Conservation (phyloP, 2,329 filamentous ascomycete genomes). For the Dendrostoma leiphaemia region DNA sequence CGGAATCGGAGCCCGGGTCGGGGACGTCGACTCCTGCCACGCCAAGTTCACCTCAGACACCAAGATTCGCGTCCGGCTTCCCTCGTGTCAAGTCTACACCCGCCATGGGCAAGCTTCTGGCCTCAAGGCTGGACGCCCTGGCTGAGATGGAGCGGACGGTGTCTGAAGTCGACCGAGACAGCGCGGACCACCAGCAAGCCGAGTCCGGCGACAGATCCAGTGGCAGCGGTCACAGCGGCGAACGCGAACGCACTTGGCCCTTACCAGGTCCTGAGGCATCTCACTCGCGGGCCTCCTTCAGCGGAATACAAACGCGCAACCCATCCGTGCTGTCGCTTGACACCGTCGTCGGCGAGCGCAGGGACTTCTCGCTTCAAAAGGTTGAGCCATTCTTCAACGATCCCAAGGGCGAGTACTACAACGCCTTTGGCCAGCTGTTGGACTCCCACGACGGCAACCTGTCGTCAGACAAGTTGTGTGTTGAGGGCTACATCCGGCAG, state of each 20-base stretch:
- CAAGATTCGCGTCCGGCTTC: not conserved
- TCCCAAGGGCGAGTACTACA: constrained; percentile 59
- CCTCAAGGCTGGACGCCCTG: constrained; percentile 6
- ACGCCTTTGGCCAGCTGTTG: constrained; percentile 55
- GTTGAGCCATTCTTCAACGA: constrained; percentile 68
- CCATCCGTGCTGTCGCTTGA: constrained; percentile 46
- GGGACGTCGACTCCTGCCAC: constrained; percentile 2
- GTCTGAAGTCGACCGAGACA: no score
- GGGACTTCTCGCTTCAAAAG: constrained; percentile 62
- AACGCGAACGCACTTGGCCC: not conserved
- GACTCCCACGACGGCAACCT: constrained; percentile 52
- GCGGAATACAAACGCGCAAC: not conserved
- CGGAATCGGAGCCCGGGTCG: constrained; percentile 4
- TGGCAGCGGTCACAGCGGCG: constrained; percentile 27
- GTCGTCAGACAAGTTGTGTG: constrained; percentile 58
- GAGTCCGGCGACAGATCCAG: no score
- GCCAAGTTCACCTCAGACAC: not conserved
- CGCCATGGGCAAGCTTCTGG: constrained; percentile 9
- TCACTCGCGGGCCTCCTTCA: not conserved
- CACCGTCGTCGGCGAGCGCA: constrained; percentile 58
- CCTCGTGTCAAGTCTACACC: not conserved
- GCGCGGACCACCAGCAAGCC: no score
- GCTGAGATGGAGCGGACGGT: constrained; percentile 8
- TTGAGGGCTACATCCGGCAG: constrained; percentile 62
- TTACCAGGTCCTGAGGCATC: no score